Conservation (phyloP, 805 yeast species). For the Cyberlindnera galapagoensis region DNA sequence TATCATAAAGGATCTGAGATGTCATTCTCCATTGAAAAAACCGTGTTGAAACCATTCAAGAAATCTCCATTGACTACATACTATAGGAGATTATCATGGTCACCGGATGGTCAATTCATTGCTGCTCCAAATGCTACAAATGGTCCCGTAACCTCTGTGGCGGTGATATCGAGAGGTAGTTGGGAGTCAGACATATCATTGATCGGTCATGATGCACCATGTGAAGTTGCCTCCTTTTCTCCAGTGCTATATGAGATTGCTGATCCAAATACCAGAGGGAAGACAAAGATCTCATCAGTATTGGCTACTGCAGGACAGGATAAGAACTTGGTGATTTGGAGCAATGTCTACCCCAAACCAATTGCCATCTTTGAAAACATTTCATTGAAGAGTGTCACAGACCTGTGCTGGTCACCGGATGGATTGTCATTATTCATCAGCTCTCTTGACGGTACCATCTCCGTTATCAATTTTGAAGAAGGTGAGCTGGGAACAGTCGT, state of each 20-base stretch:
- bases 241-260: constrained; percentile 52
- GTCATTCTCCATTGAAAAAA: constrained; percentile 80
- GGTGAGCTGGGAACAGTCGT: constrained; percentile 57
- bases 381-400: constrained; percentile 74
- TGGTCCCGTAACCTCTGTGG: constrained; percentile 74
- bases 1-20: constrained; percentile 74
- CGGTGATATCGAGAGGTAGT: constrained; percentile 65
- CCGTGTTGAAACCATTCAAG: constrained; percentile 76
- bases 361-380: constrained; percentile 74
- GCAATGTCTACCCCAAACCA: constrained; percentile 70
- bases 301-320: constrained; percentile 98
- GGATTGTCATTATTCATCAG: constrained; percentile 71
- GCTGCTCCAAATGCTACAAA: constrained; percentile 84
- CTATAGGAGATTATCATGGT: constrained; percentile 81
- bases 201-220: constrained; percentile 81
- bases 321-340: constrained; percentile 82
- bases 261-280: constrained; percentile 15
- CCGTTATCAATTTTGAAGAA: constrained; percentile 56
- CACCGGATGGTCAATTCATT: constrained; percentile 83
- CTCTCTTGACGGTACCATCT: constrained; percentile 80
- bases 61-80: constrained; percentile 90
- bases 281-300: constrained; percentile 48
- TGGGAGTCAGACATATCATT: constrained; percentile 74
- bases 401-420: constrained; percentile 80
- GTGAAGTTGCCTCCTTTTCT: constrained; percentile 72